Evolutionary conservation across 495 filamentous ascomycete genomes (phyloP).

Genomic region (Penicillium maclennaniae): DNA sequence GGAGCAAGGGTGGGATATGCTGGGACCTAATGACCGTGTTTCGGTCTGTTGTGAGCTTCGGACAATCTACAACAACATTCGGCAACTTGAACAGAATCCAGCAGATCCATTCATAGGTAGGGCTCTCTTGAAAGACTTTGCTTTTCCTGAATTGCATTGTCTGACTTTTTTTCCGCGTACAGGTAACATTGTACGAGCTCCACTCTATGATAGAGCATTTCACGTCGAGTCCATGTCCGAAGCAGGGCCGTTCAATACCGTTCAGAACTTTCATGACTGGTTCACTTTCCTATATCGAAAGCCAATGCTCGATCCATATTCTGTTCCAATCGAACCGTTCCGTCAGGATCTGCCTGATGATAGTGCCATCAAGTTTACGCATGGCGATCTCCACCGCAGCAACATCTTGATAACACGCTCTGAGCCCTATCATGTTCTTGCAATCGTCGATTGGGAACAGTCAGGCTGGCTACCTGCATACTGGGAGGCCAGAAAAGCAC

Average conservation of each 20-base stretch:
- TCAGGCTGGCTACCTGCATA: too few species aligned
- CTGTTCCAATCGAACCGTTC: constrained; percentile 27
- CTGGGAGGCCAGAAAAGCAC: too few species aligned
- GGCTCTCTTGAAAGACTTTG: constrained; percentile 5
- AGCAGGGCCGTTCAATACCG: constrained; percentile 28
- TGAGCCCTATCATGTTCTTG: constrained; percentile 27
- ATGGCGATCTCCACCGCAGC: constrained; percentile 42
- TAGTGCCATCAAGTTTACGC: constrained; percentile 43
- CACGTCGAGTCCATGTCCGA: constrained; percentile 21
- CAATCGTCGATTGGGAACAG: too few species aligned
- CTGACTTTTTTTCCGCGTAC: constrained; percentile 6
- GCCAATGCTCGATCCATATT: constrained; percentile 27
- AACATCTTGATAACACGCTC: constrained; percentile 40
- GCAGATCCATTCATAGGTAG: constrained; percentile 19
- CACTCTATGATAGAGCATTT: constrained; percentile 25
- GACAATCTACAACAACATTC: constrained; percentile 21
- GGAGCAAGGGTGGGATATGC: constrained; percentile 21
- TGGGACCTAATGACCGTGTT: constrained; percentile 20
- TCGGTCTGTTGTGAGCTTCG: constrained; percentile 27
- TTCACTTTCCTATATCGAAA: constrained; percentile 27
- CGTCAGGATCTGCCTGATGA: constrained; percentile 25
- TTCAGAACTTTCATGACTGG: constrained; percentile 27
- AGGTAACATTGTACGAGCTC: constrained; percentile 19
- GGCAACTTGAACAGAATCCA: constrained; percentile 27
- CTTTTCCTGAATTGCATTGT: not conserved